Evolutionary conservation across 805 yeast species (phyloP), one percentile per base, ranked within the genome.

Genomic region (Teunomyces atbi): DNA sequence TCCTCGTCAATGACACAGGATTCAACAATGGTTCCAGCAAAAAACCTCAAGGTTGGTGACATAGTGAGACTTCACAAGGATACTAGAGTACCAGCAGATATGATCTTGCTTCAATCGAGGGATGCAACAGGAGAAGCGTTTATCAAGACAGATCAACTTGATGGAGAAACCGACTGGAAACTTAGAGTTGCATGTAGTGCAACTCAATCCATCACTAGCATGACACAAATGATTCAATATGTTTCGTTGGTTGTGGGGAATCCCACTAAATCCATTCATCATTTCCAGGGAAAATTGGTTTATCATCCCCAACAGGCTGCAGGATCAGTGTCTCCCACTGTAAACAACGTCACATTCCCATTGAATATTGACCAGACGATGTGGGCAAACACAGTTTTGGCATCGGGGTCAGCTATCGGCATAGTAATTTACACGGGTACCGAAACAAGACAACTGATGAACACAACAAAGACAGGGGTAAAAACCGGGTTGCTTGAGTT

Each of bases 111-210:
- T 37, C 95, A 89, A 60, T 84, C 96, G 1, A 53, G 56, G 39
- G 97, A 89, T 60, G 66, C 71, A 3, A 74, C 78, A 3, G 97
- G 97, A 6, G 99, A 94, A 60, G 78, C 91, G 1, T 94, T 95
- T 58, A 88, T 94, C 53, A 87, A 96, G 58, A 94, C 99, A 0
- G 99, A 94, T 70, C 99, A 94, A 68, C 73, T 94, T 42, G 99
- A 94, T 65, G 99, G 99, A 61, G 99, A 94, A 65, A 94, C 99
- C 5, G 99, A 94, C 68, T 94, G 99, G 99, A 94, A 94, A 64
- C 73, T 94, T 45, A 74, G 99, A 57, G 69, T 88, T 32, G 94
- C 97, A 0, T 77, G 84, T 41, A 76, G 83, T 10, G 58, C 82
- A 23, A 88, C 97, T 0, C 98, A 92, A 61, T 64, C 64, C 29